phyloP scores from a whole-genome alignment of 1,284 basidiomycete genomes.

The Pseudozyma sp. region DNA sequence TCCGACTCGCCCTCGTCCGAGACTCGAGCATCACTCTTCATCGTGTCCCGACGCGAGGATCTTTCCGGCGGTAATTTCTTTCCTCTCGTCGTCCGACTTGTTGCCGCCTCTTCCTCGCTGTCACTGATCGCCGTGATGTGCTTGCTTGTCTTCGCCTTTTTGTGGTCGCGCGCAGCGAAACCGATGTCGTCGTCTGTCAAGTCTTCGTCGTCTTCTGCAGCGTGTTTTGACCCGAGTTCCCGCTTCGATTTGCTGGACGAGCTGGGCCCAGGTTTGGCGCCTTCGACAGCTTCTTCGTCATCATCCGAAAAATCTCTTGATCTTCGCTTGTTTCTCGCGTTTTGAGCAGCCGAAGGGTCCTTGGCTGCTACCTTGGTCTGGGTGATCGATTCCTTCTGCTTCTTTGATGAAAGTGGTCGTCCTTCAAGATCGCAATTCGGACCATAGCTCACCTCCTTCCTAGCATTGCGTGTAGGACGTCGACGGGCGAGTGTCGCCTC shows the following conservation, averaged over 20 bases:
- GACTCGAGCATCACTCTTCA: constrained; percentile 5
- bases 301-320: constrained; percentile 31
- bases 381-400: constrained; percentile 2
- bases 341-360: constrained; percentile 1
- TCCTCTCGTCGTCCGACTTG: not conserved
- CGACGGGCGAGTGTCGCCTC: constrained; percentile 33
- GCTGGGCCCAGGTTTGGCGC: not conserved
- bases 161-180: constrained; percentile 21
- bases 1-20: not conserved
- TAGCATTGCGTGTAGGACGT: constrained; percentile 21
- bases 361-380: constrained; percentile 14
- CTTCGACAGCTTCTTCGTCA: constrained; percentile 11
- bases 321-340: constrained; percentile 14
- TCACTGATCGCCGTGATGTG: constrained; percentile 8
- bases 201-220: constrained; percentile 13
- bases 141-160: constrained; percentile 16
- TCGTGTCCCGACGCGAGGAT: not conserved
- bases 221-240: not conserved
- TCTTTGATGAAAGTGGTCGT: constrained; percentile 17
- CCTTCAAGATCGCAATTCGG: constrained; percentile 42
- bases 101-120: constrained; percentile 1
- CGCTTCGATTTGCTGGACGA: constrained; percentile 9
- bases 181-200: constrained; percentile 36
- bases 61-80: not conserved
- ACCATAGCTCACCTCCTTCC: constrained; percentile 36